Conservation (phyloP, 2,329 filamentous ascomycete genomes). For the Fusarium luffae region DNA sequence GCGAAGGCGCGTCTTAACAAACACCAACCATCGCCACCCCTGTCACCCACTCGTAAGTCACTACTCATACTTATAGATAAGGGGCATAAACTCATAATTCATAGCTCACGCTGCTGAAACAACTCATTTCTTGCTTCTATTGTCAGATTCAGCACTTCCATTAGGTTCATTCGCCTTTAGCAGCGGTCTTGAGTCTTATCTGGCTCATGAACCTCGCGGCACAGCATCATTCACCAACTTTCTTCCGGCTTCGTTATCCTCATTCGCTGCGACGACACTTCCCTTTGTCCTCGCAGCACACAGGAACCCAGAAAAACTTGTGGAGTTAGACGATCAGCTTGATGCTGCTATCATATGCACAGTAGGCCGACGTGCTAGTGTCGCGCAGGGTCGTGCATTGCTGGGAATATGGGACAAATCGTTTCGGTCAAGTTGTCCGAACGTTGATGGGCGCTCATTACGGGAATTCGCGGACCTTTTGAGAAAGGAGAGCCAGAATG, state of each 20-base stretch:
- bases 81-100: constrained; percentile 5
- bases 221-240: constrained; percentile 69
- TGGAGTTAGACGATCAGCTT: constrained; percentile 75
- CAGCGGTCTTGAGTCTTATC: constrained; percentile 83
- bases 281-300: constrained; percentile 80
- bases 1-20: constrained; percentile 58
- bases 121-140: constrained; percentile 76
- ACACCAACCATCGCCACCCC: constrained; percentile 32
- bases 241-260: constrained; percentile 75
- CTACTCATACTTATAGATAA: constrained; percentile 11
- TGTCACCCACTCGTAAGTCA: constrained; percentile 30
- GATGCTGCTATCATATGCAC: constrained; percentile 82
- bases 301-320: constrained; percentile 62
- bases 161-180: constrained; percentile 90
- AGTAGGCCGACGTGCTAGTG: constrained; percentile 79
- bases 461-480: constrained; percentile 53
- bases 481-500: constrained; percentile 43
- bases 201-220: constrained; percentile 69
- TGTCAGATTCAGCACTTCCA: constrained; percentile 84
- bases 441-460: constrained; percentile 46
- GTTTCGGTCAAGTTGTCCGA: constrained; percentile 58
- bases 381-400: constrained; percentile 80
- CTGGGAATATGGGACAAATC: constrained; percentile 81
- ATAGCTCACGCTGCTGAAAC: constrained; percentile 38
- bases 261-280: constrained; percentile 76